These are phyloP conservation scores for Camellia oleifera DNA, from an alignment of 179 eudicot genomes.

Conservation along the genomic window DNA sequence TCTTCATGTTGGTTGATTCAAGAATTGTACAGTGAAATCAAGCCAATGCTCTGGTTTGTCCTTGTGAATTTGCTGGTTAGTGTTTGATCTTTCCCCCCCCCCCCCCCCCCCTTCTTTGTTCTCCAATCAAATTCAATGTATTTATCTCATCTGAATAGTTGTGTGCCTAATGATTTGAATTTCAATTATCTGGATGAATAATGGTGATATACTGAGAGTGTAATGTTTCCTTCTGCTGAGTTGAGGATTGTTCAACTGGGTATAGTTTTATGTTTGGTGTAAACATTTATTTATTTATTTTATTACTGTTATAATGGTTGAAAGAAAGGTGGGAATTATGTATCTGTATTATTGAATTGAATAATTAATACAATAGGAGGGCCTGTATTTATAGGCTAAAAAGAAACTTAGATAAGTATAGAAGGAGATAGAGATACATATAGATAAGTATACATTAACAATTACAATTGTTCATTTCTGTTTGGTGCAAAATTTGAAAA, in stretches of 20 bases:
- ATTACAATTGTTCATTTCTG: neutral
- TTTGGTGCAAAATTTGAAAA: neutral
- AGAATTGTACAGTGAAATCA: neutral
- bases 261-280: neutral
- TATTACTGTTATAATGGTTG: neutral
- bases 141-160: neutral
- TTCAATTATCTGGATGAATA: neutral
- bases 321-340: too few relatives aligned
- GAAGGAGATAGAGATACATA: too few relatives aligned
- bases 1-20: constrained; percentile 55
- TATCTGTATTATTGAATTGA: too few relatives aligned
- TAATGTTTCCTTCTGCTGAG: neutral
- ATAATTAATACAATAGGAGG: too few relatives aligned
- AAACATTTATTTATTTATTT: neutral
- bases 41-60: neutral
- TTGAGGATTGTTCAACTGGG: neutral
- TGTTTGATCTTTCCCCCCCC: neutral
- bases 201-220: neutral
- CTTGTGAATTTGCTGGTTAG: neutral
- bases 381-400: too few relatives aligned
- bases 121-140: neutral
- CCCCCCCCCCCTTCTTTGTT: neutral
- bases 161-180: neutral
- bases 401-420: too few relatives aligned
- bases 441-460: too few relatives aligned